phyloP scores from a whole-genome alignment of 768 basidiomycete species.

The Rhizopogon salebrosus region DNA sequence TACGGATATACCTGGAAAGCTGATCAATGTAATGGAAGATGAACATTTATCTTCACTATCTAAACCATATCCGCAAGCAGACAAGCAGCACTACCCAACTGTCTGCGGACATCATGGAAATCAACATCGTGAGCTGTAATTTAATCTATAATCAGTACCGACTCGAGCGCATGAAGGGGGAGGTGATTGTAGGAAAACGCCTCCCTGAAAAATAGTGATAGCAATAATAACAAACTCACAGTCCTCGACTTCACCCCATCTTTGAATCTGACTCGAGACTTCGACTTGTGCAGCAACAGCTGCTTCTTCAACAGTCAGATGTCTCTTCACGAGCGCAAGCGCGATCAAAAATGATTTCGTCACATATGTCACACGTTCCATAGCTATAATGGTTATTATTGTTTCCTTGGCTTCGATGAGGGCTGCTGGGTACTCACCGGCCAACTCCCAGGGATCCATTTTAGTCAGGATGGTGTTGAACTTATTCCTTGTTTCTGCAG shows the following conservation, averaged over 20 bases:
- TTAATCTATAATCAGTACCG: conserved; percentile 11
- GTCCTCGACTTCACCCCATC: conserved; percentile 99
- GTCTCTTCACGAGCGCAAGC: conserved; percentile 75
- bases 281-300: conserved; percentile 85
- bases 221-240: conserved; percentile 51
- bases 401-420: not conserved
- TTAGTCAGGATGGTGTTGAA: conserved; percentile 51
- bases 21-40: conserved; percentile 5
- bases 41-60: conserved; percentile 4
- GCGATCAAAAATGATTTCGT: conserved; percentile 90
- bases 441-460: conserved; percentile 83
- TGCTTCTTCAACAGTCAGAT: conserved; percentile 77
- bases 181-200: not conserved
- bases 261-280: conserved; percentile 91
- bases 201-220: not conserved
- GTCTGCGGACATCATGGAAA: conserved; percentile 85
- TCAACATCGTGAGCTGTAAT: conserved; percentile 93
- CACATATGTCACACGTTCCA: conserved; percentile 86
- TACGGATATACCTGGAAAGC: conserved; percentile 3
- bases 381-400: conserved; percentile 41
- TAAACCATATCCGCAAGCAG: conserved; percentile 37
- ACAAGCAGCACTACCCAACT: conserved; percentile 77
- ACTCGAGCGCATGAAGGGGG: not conserved
- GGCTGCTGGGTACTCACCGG: conserved; percentile 50
- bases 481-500: conserved; percentile 58